Base-by-base conservation (phyloP, 441 rosid species). In the Corymbia calophylla region DNA sequence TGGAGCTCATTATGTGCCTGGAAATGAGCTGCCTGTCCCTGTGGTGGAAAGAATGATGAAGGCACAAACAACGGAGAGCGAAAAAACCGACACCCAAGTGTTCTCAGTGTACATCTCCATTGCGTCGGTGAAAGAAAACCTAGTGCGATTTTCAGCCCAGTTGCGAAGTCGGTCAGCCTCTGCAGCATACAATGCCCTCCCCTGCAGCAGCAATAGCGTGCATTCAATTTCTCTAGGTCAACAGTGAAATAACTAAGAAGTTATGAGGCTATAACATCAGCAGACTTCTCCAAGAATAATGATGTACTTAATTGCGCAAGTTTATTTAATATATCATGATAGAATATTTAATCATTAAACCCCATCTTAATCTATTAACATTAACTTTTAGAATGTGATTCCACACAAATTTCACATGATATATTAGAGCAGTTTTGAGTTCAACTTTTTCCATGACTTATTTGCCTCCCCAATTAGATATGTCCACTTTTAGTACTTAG, bases 81-180 rank as follows among this genome's bases (percentile, higher is more conserved):
- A 97, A 93, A 97, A 95, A 55, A 97, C 99, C 4, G 98, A 97
- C n/a, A 97, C 96, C 99, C 98, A 97, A 3, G 98, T 95, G 90
- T 94, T 97, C 92, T 96, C 98, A 4, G 99, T 94, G 91, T 97
- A 96, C 97, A 95, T 97, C 91, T 97, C 99, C 98, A 97, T 97
- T 5, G 98, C 99, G 87, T 97, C 98, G 3, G 99, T 95, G 53
- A 97, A 93, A 3, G 98, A 97, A 92, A 97, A 95, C 90, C 93
- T 94, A 27, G 99, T 94, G 8, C 99, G 94, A 91, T 95, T 94
- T 93, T 96, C 99, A 0, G 99, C 99, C 99, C 99, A 97, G 93
- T 97, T 97, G 9, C 97, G 96, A 60, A 97, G 91, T 32, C 99
- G 86, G 88, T 97, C 98, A 1, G 99, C 99, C 94, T 97, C 98